A percentile compares a stretch with the other conserved stretches of the same genome.
phyloP scores from a whole-genome alignment of 2,329 filamentous ascomycete genomes.

The Xylariaceae sp. region DNA sequence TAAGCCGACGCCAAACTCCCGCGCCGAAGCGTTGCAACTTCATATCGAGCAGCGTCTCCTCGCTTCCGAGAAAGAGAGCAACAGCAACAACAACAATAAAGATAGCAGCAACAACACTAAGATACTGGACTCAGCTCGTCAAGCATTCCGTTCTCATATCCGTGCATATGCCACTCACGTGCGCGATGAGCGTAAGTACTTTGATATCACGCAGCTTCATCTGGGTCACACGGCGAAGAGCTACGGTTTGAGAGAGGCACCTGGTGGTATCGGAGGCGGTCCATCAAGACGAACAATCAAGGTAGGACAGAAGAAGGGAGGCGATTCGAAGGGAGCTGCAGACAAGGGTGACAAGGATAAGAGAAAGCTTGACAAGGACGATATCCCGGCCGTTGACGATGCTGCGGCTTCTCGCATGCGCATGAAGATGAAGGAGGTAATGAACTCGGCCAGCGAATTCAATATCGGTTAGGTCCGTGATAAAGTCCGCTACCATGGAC shows the following conservation, averaged over 20 bases:
- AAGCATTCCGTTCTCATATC: constrained; percentile 87
- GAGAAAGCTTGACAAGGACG: constrained; percentile 31
- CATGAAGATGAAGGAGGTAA: constrained; percentile 55
- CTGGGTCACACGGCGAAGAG: constrained; percentile 91
- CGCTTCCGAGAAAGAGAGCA: constrained; percentile 28
- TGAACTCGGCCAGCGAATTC: constrained; percentile 58
- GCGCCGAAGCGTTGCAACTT: constrained; percentile 53
- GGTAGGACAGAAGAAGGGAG: constrained; percentile 33
- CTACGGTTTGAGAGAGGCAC: constrained; percentile 83
- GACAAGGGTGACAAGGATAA: constrained; percentile 28
- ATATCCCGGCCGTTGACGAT: constrained; percentile 44
- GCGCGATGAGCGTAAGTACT: constrained; percentile 75
- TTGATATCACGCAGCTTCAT: constrained; percentile 88
- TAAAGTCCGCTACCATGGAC: background rate
- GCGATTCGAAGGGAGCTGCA: constrained; percentile 23
- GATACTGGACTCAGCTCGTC: constrained; percentile 72
- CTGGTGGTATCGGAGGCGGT: constrained; percentile 69
- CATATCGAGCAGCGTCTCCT: constrained; percentile 57
- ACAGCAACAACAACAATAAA: constrained; percentile 23
- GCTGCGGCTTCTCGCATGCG: constrained; percentile 59
- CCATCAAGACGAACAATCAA: constrained; percentile 41
- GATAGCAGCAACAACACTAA: constrained; percentile 33
- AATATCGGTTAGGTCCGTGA: constrained; percentile 51
- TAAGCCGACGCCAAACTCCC: constrained; percentile 40
- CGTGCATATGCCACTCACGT: constrained; percentile 93